phyloP scores from a whole-genome alignment of 2,329 filamentous ascomycete genomes.

The Colletotrichum neosansevieriae region DNA sequence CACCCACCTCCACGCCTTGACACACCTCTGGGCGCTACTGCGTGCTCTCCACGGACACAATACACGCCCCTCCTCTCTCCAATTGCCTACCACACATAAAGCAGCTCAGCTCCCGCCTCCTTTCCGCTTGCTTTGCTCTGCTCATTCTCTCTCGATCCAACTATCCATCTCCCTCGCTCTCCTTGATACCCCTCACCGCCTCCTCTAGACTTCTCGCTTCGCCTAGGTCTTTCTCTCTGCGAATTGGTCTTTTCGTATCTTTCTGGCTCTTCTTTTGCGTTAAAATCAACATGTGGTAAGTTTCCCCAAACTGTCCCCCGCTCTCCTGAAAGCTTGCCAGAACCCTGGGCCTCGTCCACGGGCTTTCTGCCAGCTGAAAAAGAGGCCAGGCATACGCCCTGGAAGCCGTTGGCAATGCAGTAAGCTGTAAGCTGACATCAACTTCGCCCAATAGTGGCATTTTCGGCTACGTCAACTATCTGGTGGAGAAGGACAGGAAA shows the following conservation, averaged over 20 bases:
- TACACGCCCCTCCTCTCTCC: conserved; percentile 33
- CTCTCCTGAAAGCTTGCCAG: conserved; percentile 30
- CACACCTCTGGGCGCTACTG: conserved; percentile 30
- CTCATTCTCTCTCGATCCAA: conserved; percentile 37
- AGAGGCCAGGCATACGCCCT: neutral
- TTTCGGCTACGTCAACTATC: conserved; percentile 99
- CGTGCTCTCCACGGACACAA: conserved; percentile 40
- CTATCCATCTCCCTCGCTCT: conserved; percentile 40
- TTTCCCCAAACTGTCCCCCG: conserved; percentile 28
- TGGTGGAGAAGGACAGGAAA: conserved; percentile 98
- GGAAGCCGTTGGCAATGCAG: conserved; percentile 19
- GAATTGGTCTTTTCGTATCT: conserved; percentile 37
- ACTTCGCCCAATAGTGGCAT: conserved; percentile 74
- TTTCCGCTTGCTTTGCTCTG: conserved; percentile 29
- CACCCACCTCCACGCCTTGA: conserved; percentile 34
- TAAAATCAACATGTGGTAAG: conserved; percentile 44
- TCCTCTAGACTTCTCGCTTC: neutral
- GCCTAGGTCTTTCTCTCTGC: conserved; percentile 22
- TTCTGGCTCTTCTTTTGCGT: conserved; percentile 35
- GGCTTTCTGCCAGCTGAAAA: conserved; percentile 25
- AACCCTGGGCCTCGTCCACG: conserved; percentile 12
- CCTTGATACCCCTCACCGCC: conserved; percentile 38
- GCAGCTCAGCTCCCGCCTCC: conserved; percentile 43
- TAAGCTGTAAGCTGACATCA: conserved; percentile 42
- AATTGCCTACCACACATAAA: conserved; percentile 38